Evolutionary conservation across 805 yeast species (phyloP).

Genomic region (Wickerhamiella allomyrinae): DNA sequence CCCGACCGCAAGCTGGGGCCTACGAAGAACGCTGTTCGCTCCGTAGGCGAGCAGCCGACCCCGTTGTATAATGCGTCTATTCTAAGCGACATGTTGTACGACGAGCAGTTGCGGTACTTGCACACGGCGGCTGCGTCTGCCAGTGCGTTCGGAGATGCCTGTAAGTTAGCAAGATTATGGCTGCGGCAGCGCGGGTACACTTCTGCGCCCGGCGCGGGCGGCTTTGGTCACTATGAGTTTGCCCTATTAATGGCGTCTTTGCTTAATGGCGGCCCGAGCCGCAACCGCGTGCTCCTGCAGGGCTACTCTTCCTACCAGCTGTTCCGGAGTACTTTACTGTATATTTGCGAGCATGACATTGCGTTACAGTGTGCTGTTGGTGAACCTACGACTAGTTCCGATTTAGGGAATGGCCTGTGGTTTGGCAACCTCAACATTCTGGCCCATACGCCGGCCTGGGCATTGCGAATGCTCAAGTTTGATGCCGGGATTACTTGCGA

Average conservation of each 20-base stretch:
- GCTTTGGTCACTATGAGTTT: conserved; percentile 90
- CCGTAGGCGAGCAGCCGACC: conserved; percentile 36
- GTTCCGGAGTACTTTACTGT: conserved; percentile 76
- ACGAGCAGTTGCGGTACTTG: conserved; percentile 56
- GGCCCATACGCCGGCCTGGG: conserved; percentile 62
- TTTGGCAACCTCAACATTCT: conserved; percentile 50
- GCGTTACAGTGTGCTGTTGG: conserved; percentile 1
- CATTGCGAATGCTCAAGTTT: conserved; percentile 46
- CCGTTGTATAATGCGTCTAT: conserved; percentile 78
- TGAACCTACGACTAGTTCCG: background rate
- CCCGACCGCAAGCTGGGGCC: conserved; percentile 65
- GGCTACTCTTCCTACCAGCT: conserved; percentile 91
- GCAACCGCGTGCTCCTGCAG: conserved; percentile 60
- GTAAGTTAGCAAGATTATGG: conserved; percentile 80
- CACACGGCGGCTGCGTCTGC: conserved; percentile 42
- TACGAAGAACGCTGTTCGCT: conserved; percentile 65
- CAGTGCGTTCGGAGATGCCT: conserved; percentile 76
- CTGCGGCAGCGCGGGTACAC: conserved; percentile 71
- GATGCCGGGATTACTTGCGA: conserved; percentile 56
- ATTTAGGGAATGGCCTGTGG: background rate
- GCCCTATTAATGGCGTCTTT: conserved; percentile 67
- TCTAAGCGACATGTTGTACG: conserved; percentile 52
- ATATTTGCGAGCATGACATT: conserved; percentile 41
- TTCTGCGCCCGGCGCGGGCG: conserved; percentile 49
- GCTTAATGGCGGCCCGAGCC: conserved; percentile 52